phyloP scores from a whole-genome alignment of 2,329 filamentous ascomycete species.

The Diaporthe longicolla region DNA sequence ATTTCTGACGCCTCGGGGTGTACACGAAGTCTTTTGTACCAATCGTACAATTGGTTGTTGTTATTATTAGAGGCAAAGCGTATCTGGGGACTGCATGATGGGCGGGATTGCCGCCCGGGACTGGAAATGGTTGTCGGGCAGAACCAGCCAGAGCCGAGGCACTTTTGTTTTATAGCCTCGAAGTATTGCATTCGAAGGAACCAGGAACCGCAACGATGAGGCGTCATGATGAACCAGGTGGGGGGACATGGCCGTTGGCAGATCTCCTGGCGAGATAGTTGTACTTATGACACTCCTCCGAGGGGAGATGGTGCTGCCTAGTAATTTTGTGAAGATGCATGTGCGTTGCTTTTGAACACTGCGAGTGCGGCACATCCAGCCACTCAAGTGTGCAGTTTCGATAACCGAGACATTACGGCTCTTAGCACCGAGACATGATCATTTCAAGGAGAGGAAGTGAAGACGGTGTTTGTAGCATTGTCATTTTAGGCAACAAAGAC shows the following conservation, averaged over 20 bases:
- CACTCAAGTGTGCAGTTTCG: not conserved
- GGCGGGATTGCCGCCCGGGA: not conserved
- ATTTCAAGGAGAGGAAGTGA: not conserved
- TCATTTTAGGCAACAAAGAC: not conserved
- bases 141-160: not conserved
- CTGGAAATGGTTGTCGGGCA: not conserved
- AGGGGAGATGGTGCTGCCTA: not conserved
- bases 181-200: not conserved
- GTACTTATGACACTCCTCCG: not conserved
- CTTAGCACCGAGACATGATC: not conserved
- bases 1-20: not conserved
- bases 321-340: not conserved
- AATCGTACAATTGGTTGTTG: not conserved
- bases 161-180: not conserved
- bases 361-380: not conserved
- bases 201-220: not conserved
- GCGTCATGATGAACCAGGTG: no score
- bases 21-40: not conserved
- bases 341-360: not conserved
- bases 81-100: not conserved
- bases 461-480: no score
- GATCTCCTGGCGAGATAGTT: not conserved
- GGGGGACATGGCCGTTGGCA: not conserved
- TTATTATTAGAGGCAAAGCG: not conserved
- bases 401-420: not conserved